Evolutionary conservation across 495 filamentous ascomycete species (phyloP).

Genomic region (Aspergillus carlsbadensis): DNA sequence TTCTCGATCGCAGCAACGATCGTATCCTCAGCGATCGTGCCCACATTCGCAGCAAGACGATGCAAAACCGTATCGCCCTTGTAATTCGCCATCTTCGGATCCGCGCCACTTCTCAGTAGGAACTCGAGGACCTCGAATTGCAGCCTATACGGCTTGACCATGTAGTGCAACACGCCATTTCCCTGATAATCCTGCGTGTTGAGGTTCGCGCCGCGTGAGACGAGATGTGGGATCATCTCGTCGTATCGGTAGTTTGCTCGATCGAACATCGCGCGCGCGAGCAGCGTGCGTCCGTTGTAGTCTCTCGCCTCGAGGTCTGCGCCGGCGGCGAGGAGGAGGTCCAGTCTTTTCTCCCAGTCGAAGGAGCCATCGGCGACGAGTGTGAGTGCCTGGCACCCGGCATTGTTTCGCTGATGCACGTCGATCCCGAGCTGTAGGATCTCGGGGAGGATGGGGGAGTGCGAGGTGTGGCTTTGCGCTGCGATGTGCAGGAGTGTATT

Average conservation of each 20-base stretch:
- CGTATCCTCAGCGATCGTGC: not conserved
- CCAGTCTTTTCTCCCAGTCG: conserved; percentile 11
- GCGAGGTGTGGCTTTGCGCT: not conserved
- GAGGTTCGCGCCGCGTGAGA: conserved; percentile 19
- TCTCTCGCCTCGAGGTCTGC: conserved; percentile 23
- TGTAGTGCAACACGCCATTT: conserved; percentile 18
- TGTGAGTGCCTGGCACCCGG: conserved; percentile 18
- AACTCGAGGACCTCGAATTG: conserved; percentile 1
- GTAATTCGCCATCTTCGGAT: conserved; percentile 16
- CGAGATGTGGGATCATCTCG: conserved; percentile 6
- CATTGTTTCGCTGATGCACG: conserved; percentile 16
- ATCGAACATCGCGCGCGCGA: conserved; percentile 10
- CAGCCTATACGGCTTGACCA: not conserved
- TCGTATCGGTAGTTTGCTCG: conserved; percentile 8
- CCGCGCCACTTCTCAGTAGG: conserved; percentile 14
- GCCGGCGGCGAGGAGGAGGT: conserved; percentile 19
- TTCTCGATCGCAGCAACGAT: not conserved
- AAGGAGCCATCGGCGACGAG: not conserved
- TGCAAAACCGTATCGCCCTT: conserved; percentile 20
- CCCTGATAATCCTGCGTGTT: conserved; percentile 25
- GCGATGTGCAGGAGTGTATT: conserved; percentile 27
- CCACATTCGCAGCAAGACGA: conserved; percentile 12
- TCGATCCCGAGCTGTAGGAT: conserved; percentile 16
- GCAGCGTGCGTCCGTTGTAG: conserved; percentile 18
- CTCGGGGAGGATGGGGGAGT: conserved; percentile 9